These are phyloP conservation scores for Mycena vitilis DNA, from an alignment of 768 basidiomycete genomes.

Conservation along the genomic window DNA sequence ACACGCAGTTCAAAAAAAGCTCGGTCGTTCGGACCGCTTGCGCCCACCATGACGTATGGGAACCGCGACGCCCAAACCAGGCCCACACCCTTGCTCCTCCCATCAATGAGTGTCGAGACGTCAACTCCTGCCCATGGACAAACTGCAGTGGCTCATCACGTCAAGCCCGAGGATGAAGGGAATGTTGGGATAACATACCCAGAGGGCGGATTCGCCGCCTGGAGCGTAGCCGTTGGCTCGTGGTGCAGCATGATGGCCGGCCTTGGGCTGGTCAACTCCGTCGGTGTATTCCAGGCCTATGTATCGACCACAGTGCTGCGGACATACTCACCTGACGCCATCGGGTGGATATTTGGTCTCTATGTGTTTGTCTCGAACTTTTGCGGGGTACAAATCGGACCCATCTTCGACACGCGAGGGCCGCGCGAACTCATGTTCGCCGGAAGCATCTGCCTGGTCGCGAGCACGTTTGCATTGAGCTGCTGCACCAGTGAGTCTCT, in stretches of 20 bases:
- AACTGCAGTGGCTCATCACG: too few relatives aligned
- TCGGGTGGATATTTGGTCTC: not conserved
- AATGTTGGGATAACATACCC: not conserved
- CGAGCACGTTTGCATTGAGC: constrained; percentile 1
- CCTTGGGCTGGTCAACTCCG: constrained; percentile 1
- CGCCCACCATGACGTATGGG: too few relatives aligned
- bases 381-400: constrained; percentile 2
- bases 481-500: not conserved
- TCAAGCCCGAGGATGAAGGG: too few relatives aligned
- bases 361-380: not conserved
- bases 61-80: too few relatives aligned
- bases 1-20: too few relatives aligned
- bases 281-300: constrained; percentile 3
- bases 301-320: not conserved
- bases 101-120: too few relatives aligned
- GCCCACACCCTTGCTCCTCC: too few relatives aligned
- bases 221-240: constrained; percentile 5
- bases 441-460: not conserved
- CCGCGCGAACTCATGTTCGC: not conserved
- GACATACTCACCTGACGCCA: not conserved
- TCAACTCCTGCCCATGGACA: too few relatives aligned
- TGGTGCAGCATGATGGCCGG: constrained; percentile 8
- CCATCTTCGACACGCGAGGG: constrained; percentile 6
- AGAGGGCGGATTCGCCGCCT: constrained; percentile 2
- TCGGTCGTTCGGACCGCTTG: too few relatives aligned